Evolutionary conservation across 2,329 filamentous ascomycete genomes (phyloP).

Genomic region (Ilyonectria destructans): DNA sequence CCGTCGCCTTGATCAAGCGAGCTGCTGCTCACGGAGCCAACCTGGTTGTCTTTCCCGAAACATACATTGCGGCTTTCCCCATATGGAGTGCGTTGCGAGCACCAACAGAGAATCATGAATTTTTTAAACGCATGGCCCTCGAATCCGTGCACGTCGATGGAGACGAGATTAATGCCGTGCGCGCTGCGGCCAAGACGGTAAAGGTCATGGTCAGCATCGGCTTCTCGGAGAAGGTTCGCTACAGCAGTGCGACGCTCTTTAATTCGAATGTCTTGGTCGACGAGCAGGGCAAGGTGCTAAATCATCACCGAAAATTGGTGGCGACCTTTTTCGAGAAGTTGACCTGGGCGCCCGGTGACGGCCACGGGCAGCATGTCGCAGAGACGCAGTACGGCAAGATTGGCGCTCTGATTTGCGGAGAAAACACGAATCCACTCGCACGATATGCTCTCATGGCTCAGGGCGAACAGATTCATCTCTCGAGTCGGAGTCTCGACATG

Average conservation of each 20-base stretch:
- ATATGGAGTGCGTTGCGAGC: conserved; percentile 65
- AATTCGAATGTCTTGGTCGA: conserved; percentile 68
- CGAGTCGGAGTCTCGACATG: conserved; percentile 70
- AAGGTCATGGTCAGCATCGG: conserved; percentile 64
- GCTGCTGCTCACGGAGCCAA: conserved; percentile 62
- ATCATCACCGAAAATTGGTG: conserved; percentile 69
- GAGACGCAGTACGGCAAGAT: conserved; percentile 64
- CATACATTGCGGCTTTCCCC: conserved; percentile 69
- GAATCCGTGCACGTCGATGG: conserved; percentile 64
- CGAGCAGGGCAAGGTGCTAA: conserved; percentile 60
- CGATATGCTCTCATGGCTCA: conserved; percentile 68
- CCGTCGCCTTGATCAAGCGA: conserved; percentile 61
- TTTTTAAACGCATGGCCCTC: conserved; percentile 63
- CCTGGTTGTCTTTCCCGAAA: conserved; percentile 69
- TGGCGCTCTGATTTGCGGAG: conserved; percentile 69
- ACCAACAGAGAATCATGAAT: conserved; percentile 65
- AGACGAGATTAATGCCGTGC: conserved; percentile 61
- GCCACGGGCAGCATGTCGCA: conserved; percentile 63
- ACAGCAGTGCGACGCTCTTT: conserved; percentile 64
- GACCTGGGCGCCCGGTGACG: conserved; percentile 69
- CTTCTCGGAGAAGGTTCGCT: conserved; percentile 63
- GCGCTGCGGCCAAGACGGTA: conserved; percentile 55
- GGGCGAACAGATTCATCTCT: conserved; percentile 70
- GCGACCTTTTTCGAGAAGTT: conserved; percentile 73
- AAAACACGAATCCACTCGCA: conserved; percentile 72